Conservation (phyloP, 495 filamentous ascomycete species). For the Sordaria brevicollis region DNA sequence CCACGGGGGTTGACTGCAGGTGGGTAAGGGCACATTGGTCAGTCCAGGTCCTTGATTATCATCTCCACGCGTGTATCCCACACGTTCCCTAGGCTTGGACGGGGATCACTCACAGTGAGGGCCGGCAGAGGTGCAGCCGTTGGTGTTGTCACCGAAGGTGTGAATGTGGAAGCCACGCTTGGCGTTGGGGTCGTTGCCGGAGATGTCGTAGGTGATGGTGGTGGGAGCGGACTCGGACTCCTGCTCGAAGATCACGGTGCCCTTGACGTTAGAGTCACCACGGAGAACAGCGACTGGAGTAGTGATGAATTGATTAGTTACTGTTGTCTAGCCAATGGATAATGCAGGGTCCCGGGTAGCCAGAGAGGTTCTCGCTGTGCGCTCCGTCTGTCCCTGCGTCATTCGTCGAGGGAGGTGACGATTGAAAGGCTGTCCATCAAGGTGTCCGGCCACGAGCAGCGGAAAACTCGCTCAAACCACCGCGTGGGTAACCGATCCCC, state of each 20-base stretch:
- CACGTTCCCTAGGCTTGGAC: not conserved
- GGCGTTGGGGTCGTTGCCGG: conserved; percentile 85
- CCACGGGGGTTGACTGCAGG: conserved; percentile 78
- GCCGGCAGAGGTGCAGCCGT: conserved; percentile 95
- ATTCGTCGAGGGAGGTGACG: not conserved
- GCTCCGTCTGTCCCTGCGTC: not conserved
- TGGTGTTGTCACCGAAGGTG: conserved; percentile 99
- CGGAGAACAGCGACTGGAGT: conserved; percentile 81
- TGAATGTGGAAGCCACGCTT: conserved; percentile 97
- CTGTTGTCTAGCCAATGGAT: not conserved
- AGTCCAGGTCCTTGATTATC: not conserved
- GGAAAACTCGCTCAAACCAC: conserved; percentile 13
- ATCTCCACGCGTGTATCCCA: not conserved
- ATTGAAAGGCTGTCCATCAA: conserved; percentile 18
- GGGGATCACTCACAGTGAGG: conserved; percentile 68
- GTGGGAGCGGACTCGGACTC: conserved; percentile 66
- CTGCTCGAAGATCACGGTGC: conserved; percentile 94
- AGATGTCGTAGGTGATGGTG: conserved; percentile 85
- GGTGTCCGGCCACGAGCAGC: conserved; percentile 8
- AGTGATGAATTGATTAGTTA: not conserved
- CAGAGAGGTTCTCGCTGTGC: not conserved
- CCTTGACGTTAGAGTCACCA: conserved; percentile 87
- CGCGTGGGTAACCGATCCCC: conserved; percentile 2
- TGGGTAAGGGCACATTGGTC: not conserved
- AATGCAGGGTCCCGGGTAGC: conserved; percentile 4